Conservation (phyloP, 164 flowering plant genomes). For the Hamamelis virginiana region DNA sequence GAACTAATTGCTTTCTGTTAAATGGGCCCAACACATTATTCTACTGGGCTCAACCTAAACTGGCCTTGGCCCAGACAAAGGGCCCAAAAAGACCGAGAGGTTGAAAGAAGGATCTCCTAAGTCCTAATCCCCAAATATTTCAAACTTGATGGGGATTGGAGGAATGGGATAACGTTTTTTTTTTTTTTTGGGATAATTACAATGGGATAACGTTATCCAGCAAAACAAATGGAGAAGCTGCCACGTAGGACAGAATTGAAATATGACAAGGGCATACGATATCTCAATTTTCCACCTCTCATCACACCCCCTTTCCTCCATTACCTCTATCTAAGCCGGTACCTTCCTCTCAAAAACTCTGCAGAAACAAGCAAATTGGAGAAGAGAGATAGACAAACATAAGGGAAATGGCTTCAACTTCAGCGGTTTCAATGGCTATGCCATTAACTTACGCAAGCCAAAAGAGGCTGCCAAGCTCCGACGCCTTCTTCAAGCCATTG, state of each 20-base stretch:
- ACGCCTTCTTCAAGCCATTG: slow-evolving; percentile 54
- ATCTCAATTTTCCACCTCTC: slow-evolving; percentile 31
- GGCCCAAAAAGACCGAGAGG: not conserved
- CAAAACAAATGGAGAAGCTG: slow-evolving; percentile 19
- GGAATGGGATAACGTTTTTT: slow-evolving; percentile 33
- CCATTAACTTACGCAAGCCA: slow-evolving; percentile 42
- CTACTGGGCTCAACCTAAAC: not conserved
- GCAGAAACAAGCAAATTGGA: not conserved
- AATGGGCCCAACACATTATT: not conserved
- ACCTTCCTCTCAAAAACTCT: not conserved
- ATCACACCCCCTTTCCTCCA: not conserved
- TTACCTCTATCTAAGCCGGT: not conserved
- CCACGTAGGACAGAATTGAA: slow-evolving; percentile 28
- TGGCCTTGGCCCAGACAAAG: not conserved
- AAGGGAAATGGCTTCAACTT: slow-evolving; percentile 58
- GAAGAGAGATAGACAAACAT: not conserved
- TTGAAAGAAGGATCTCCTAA: too few species aligned
- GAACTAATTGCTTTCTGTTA: too few species aligned
- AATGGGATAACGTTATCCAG: slow-evolving; percentile 35
- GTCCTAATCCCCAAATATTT: not conserved
- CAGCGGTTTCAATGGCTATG: slow-evolving; percentile 54
- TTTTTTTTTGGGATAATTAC: too few species aligned
- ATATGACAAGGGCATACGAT: slow-evolving; percentile 5
- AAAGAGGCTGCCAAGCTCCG: slow-evolving; percentile 17
- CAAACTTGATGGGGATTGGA: slow-evolving; percentile 25